phyloP scores from a whole-genome alignment of 106 monocot genomes.

The Dendrobium chrysotoxum region DNA sequence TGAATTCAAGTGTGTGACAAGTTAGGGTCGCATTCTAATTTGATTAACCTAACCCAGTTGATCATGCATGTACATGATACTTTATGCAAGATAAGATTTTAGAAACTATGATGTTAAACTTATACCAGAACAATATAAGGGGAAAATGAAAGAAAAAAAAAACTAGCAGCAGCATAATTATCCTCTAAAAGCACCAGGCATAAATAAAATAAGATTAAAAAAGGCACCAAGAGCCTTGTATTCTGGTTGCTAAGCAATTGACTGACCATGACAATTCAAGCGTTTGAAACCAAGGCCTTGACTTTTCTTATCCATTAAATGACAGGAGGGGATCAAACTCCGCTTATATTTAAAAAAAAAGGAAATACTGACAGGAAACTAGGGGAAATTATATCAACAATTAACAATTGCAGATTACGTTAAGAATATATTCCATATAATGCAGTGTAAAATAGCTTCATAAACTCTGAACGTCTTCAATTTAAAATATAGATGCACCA shows the following conservation, averaged over 20 bases:
- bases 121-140: too few relatives aligned
- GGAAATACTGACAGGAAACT: neutral
- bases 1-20: too few relatives aligned
- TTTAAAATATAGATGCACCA: neutral
- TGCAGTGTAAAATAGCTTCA: constrained; percentile 4
- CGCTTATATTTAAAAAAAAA: neutral
- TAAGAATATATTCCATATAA: neutral
- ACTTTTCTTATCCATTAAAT: neutral
- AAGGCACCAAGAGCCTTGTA: too few relatives aligned
- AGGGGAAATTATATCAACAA: neutral
- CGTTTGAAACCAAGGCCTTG: neutral
- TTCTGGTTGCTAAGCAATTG: neutral
- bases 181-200: neutral
- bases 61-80: too few relatives aligned
- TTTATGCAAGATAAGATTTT: too few relatives aligned
- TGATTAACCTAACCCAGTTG: too few relatives aligned
- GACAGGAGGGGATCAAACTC: too few relatives aligned
- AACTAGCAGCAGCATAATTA: neutral
- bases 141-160: too few relatives aligned
- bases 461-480: neutral
- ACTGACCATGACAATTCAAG: neutral
- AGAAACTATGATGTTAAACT: too few relatives aligned
- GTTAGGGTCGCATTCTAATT: too few relatives aligned
- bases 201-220: too few relatives aligned
- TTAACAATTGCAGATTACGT: neutral